These are phyloP conservation scores for Kingdonia uniflora DNA, from an alignment of 164 flowering plant genomes.

Conservation along the genomic window DNA sequence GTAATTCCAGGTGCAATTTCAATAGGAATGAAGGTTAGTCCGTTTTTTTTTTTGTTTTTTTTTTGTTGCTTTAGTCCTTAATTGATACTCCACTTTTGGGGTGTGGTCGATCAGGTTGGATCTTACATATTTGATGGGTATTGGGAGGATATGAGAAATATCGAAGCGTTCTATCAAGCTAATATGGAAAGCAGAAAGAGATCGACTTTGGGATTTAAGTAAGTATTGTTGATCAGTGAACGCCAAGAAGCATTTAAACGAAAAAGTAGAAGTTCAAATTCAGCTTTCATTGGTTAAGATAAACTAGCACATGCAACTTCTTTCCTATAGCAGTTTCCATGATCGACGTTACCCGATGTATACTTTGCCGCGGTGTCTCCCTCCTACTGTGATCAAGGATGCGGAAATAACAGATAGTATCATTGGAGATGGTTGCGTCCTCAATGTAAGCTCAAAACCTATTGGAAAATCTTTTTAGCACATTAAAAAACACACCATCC, in stretches of 20 bases:
- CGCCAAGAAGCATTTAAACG: no score
- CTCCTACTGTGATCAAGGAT: conserved; percentile 46
- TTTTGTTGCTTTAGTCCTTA: neutral
- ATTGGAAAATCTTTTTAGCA: neutral
- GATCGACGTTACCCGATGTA: conserved; percentile 45
- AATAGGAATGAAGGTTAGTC: conserved; percentile 52
- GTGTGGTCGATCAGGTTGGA: conserved; percentile 30
- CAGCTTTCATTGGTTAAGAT: no score
- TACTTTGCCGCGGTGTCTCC: conserved; percentile 63
- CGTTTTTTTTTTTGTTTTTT: neutral
- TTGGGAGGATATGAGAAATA: conserved; percentile 73
- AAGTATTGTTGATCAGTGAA: no score
- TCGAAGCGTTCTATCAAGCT: conserved; percentile 62
- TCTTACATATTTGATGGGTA: conserved; percentile 54
- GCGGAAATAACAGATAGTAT: conserved; percentile 50
- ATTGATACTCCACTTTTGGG: neutral
- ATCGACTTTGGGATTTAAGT: conserved; percentile 37
- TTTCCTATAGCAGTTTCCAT: conserved; percentile 47
- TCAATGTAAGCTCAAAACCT: conserved; percentile 37
- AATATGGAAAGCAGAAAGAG: conserved; percentile 57
- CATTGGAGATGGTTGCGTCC: conserved; percentile 78
- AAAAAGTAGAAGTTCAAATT: no score
- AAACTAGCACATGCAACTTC: neutral
- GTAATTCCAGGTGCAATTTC: conserved; percentile 67
- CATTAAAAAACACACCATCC: neutral